Evolutionary conservation across 768 basidiomycete genomes (phyloP), one percentile per base, ranked within the genome.

Genomic region (Psilocybe cubensis): DNA sequence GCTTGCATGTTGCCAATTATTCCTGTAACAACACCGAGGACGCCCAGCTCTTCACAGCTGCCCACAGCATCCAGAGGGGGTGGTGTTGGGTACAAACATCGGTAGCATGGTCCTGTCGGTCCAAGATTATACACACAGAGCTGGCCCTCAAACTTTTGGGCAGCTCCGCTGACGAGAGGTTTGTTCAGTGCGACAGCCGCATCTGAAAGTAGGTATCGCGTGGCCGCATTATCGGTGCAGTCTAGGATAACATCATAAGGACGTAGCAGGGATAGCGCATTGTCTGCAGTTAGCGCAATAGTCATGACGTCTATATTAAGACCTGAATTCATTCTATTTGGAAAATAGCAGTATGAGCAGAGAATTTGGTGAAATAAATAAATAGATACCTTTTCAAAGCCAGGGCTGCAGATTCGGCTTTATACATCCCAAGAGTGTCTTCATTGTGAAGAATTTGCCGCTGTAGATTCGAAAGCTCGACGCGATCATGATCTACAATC

Each of bases 171-270:
- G 33, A 98, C 88, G 35, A 98, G 86, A 12, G 93, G 90, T 45
- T 87, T 91, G n/a, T 76, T 73, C 1, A 95, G 81, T 1, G 75
- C 76, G 35, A 94, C 91, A 14, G 91, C 85, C 0, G 85, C 84
- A 69, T 98, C 96, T 23, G 93, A 95, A 51, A 99, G 80, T 18
- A 98, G 83, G 72, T 98, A 98, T 4, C 97, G 89, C 0, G 94
- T 95, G 2, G 91, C 86, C 1, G 89, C 85, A 61, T 97, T 96
- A 74, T 98, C 96, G 3, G 95, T 97, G 76, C 96, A 98, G 74
- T 98, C 96, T 14, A 98, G 77, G 48, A 98, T 79, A 50, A 97
- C 72, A 68, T 90, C 84, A 66, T 92, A 94, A 1, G 80, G 67
- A 10, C 67, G 61, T 10, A 96, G 75, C 20, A 92, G 72, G 14